phyloP scores from a whole-genome alignment of 495 filamentous ascomycete species.

The Amphirosellinia nigrospora region DNA sequence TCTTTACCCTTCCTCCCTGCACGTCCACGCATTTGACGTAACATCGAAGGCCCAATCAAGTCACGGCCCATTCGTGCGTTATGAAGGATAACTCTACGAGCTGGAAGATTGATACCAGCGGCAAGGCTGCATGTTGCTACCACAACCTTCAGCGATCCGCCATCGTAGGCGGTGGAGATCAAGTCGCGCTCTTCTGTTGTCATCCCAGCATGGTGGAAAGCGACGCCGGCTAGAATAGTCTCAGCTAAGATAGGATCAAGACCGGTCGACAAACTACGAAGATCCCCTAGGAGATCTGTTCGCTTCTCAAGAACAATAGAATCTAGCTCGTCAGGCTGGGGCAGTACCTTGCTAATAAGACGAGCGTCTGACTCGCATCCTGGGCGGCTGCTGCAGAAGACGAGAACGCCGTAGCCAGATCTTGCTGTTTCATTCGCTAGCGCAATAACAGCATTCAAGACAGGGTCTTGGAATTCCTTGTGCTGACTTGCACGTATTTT shows the following conservation, averaged over 20 bases:
- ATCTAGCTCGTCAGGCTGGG: constrained; percentile 48
- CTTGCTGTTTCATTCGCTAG: constrained; percentile 69
- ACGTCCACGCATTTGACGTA: constrained; percentile 83
- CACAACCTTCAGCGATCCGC: constrained; percentile 71
- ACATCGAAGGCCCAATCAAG: constrained; percentile 73
- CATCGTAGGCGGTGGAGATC: constrained; percentile 74
- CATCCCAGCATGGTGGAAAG: constrained; percentile 83
- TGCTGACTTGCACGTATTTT: constrained; percentile 60
- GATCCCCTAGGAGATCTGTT: constrained; percentile 69
- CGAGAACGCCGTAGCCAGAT: constrained; percentile 72
- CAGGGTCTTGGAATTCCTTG: constrained; percentile 66
- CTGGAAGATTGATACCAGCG: constrained; percentile 81
- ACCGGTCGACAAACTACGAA: constrained; percentile 70
- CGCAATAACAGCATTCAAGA: constrained; percentile 72
- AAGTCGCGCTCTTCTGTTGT: constrained; percentile 82
- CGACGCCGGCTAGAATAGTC: constrained; percentile 70
- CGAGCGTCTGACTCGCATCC: constrained; percentile 69
- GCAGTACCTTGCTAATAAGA: constrained; percentile 68
- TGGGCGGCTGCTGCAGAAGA: constrained; percentile 76
- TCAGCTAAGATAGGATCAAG: constrained; percentile 70
- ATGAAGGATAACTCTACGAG: constrained; percentile 79
- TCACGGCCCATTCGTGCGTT: constrained; percentile 80
- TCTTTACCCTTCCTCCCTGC: constrained; percentile 86
- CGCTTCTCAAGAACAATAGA: constrained; percentile 61
- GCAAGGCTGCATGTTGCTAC: constrained; percentile 84